Percentiles rank a stretch among this genome's conserved stretches.
Conservation (phyloP, 2,329 filamentous ascomycete genomes). For the Rugonectria rugulosa region DNA sequence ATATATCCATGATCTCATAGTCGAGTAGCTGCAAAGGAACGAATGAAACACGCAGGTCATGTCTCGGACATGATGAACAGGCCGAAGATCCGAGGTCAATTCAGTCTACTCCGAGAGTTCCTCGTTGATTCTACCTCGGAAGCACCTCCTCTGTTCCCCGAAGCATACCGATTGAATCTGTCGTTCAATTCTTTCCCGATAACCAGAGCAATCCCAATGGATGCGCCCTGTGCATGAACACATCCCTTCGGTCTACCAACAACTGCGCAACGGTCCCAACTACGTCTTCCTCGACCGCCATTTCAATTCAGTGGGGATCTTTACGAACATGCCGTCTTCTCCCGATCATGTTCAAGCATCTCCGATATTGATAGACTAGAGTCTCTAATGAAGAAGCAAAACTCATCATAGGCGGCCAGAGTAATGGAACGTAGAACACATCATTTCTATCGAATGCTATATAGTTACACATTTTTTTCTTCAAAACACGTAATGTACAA, state of each 20-base stretch:
- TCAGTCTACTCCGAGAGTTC: no score
- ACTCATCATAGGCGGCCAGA: no score
- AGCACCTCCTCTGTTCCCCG: slow-evolving; percentile 15
- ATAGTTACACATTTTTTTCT: slow-evolving; percentile 42
- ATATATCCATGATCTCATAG: no score
- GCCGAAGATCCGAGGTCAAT: no score
- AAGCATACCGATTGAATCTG: slow-evolving; percentile 16
- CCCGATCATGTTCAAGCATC: no score
- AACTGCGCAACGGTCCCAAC: not conserved
- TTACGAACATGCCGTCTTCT: slow-evolving; percentile 4
- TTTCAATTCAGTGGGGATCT: not conserved
- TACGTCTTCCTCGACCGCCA: not conserved
- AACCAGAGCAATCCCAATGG: no score
- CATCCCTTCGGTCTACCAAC: slow-evolving; percentile 12
- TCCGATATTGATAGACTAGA: no score
- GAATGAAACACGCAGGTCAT: no score
- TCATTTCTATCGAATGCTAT: slow-evolving; percentile 37
- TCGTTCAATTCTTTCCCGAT: not conserved
- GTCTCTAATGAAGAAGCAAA: no score
- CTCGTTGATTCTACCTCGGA: slow-evolving; percentile 19
- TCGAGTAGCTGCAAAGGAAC: no score
- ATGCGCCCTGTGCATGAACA: slow-evolving; percentile 22
- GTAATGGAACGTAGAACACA: slow-evolving; percentile 14
- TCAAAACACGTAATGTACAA: slow-evolving; percentile 42
- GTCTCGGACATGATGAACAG: no score